Percentiles rank a stretch among this genome's conserved stretches.
Conservation (phyloP, 192 early-diverging fungal genomes). For the Spizellomyces punctatus region DNA sequence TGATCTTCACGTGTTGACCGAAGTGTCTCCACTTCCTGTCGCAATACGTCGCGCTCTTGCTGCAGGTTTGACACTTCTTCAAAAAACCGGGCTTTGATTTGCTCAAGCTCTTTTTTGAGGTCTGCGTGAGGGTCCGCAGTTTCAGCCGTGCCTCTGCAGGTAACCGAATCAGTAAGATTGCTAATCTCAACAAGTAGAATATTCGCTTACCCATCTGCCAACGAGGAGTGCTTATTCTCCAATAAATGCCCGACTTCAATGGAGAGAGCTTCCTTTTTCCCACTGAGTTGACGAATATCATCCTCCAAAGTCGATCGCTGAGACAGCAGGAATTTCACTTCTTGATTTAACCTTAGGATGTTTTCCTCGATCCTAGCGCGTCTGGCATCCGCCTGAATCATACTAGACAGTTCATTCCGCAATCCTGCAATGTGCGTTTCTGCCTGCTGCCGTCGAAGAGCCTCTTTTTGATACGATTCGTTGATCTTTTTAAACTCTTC, state of each 20-base stretch:
- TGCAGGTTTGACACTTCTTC: conserved; percentile 17
- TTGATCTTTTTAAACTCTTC: conserved; percentile 28
- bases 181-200: neutral
- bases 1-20: conserved; percentile 12
- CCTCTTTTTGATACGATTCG: conserved; percentile 1
- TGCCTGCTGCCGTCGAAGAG: conserved; percentile 21
- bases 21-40: conserved; percentile 4
- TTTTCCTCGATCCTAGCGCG: conserved; percentile 9
- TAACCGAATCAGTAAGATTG: neutral
- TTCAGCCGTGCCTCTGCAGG: neutral
- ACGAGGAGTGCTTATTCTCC: neutral
- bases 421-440: conserved; percentile 14
- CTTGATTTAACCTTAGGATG: conserved; percentile 5
- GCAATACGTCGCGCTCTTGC: conserved; percentile 17
- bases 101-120: conserved; percentile 8
- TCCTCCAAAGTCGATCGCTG: conserved; percentile 11
- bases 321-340: conserved; percentile 7
- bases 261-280: conserved; percentile 5
- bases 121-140: neutral
- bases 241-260: conserved; percentile 14
- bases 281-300: conserved; percentile 9
- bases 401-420: conserved; percentile 5
- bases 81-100: conserved; percentile 19
- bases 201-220: neutral
- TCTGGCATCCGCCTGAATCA: neutral